Base-by-base conservation (phyloP, 495 filamentous ascomycete genomes). In the Tuber magnatum region DNA sequence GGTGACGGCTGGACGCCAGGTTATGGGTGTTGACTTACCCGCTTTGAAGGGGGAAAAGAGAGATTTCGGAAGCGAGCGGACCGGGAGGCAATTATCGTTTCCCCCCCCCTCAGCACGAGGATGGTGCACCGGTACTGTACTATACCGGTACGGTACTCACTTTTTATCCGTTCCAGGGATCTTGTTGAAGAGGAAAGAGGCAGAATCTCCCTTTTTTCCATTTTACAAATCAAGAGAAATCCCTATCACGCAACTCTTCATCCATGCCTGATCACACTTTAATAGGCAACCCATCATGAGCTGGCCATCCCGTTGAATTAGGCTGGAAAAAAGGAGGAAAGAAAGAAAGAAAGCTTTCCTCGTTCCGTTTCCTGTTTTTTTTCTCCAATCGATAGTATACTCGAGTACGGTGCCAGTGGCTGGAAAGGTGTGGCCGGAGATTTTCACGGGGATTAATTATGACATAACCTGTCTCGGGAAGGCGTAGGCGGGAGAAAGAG, bases 21-120 rank as follows among this genome's bases (percentile, higher is more conserved):
- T 65, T 65, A 65, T 65, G 56, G 56, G 28, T 65, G 56, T 65
- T 65, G 18, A 65, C 56, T 65, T 65, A 65, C 28, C 32, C 56
- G 14, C 28, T 35, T 65, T 35, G 56, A 65, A 7, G 56, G 14
- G 56, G 2, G n/a, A 61, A 61, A 18, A 61, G n/a, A 32, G 56
- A 65, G 28, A 35, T 65, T 28, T 65, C 56, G 56, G 56, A 65
- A 65, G 56, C 32, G 56, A 65, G 28, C 56, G 56, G 56, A 65
- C 56, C 56, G 56, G n/a, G 56, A 35, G 16, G 56, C 56, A 61
- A 6, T 10, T 35, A 28, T 65, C 28, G 32, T 35, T 65, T 51
- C n/a, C 6, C 9, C 3, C 56, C 56, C 56, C 35, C 56, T 35
- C 56, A 18, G 56, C 56, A 35, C 28, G 28, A 18, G 56, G 56